Percentiles rank a stretch among this genome's conserved stretches.
Evolutionary conservation across 768 basidiomycete genomes (phyloP).

Genomic region (Tylopilus plumbeoviolaceoides): DNA sequence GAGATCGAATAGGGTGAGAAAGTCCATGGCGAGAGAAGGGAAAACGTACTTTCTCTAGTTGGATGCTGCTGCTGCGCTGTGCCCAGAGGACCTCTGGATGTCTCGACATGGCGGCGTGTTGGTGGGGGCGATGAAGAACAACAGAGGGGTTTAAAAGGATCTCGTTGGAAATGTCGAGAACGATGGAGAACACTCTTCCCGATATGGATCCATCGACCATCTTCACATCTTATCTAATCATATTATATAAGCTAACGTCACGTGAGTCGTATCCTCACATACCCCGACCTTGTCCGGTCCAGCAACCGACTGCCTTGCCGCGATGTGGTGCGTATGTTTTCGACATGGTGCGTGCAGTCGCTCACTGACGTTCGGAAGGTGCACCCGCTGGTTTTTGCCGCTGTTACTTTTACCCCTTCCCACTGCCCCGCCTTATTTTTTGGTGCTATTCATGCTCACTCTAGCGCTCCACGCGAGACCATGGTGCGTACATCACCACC

Average conservation of each 20-base stretch:
- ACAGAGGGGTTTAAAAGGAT: conserved; percentile 6
- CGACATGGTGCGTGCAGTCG: not conserved
- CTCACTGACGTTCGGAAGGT: conserved; percentile 43
- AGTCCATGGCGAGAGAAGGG: not conserved
- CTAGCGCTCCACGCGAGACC: conserved; percentile 78
- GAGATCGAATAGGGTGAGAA: not conserved
- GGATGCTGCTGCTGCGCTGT: conserved; percentile 73
- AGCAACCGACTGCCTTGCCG: not conserved
- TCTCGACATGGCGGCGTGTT: conserved; percentile 32
- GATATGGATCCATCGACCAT: conserved; percentile 12
- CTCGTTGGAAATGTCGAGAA: conserved; percentile 29
- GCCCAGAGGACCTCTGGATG: conserved; percentile 96
- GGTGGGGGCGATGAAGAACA: conserved; percentile 1
- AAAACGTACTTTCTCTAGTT: conserved; percentile 58
- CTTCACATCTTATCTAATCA: not conserved
- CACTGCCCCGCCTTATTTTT: conserved; percentile 75
- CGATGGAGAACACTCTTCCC: conserved; percentile 27
- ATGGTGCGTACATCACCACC: conserved; percentile 50
- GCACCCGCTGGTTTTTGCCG: conserved; percentile 83
- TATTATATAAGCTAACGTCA: conserved; percentile 13
- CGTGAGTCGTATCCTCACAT: conserved; percentile 13
- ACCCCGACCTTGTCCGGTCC: not conserved
- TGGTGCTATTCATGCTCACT: conserved; percentile 72
- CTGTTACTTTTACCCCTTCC: conserved; percentile 73
- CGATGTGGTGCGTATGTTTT: conserved; percentile 54